Conservation (phyloP, 345 rosid species). For the Gossypium bickii region DNA sequence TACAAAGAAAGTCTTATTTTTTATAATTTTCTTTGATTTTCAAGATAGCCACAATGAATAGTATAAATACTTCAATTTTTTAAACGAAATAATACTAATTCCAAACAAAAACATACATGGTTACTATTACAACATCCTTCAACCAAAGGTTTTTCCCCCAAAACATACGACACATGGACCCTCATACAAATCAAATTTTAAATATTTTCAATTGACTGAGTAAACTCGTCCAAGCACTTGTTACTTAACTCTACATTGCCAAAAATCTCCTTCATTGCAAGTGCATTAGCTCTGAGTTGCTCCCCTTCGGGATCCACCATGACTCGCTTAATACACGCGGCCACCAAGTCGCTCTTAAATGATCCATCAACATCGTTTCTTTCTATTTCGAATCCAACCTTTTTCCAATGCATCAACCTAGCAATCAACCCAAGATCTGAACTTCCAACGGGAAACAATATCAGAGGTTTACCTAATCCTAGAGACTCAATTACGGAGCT, state of each 20-base stretch:
- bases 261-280: conserved; percentile 24
- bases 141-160: no score
- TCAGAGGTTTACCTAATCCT: conserved; percentile 44
- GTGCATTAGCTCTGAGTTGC: conserved; percentile 16
- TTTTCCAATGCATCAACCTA: conserved; percentile 37
- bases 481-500: conserved; percentile 38
- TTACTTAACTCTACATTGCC: conserved; percentile 14
- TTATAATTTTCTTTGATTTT: no score
- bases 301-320: conserved; percentile 29
- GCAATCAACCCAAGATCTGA: conserved; percentile 32
- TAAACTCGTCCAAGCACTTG: conserved; percentile 17
- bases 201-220: background rate
- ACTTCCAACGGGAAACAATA: conserved; percentile 44
- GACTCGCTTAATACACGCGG: conserved; percentile 30
- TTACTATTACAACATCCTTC: no score
- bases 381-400: conserved; percentile 37
- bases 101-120: no score
- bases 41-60: no score
- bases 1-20: no score
- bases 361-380: conserved; percentile 33
- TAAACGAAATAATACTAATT: no score
- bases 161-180: no score
- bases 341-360: conserved; percentile 35
- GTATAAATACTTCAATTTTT: no score
- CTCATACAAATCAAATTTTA: background rate